These are phyloP conservation scores for Kazachstania sp. DNA, from an alignment of 1,139 yeast genomes.

Conservation along the genomic window DNA sequence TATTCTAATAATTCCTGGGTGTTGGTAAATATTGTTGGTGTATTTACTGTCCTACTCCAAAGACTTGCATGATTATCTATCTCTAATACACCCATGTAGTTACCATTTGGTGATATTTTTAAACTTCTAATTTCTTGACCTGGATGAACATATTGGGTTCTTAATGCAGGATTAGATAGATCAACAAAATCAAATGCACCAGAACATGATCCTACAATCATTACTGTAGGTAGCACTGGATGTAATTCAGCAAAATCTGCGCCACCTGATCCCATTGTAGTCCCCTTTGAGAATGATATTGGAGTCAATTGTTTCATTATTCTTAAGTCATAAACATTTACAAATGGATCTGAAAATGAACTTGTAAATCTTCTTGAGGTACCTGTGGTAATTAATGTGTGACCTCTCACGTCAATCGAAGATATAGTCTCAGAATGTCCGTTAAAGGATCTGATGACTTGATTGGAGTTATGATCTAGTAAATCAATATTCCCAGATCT, in stretches of 20 bases:
- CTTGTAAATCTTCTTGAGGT: slow-evolving; percentile 51
- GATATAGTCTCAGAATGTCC: slow-evolving; percentile 74
- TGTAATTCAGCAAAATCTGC: slow-evolving; percentile 79
- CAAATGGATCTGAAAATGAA: slow-evolving; percentile 65
- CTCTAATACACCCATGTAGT: slow-evolving; percentile 63
- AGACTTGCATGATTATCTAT: slow-evolving; percentile 55
- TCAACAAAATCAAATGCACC: slow-evolving; percentile 88
- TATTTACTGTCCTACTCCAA: slow-evolving; percentile 43
- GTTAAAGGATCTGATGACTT: slow-evolving; percentile 50
- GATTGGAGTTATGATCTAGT: slow-evolving; percentile 57
- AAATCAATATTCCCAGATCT: slow-evolving; percentile 64
- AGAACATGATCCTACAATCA: slow-evolving; percentile 60
- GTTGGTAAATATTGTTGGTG: slow-evolving; percentile 32
- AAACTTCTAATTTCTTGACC: slow-evolving; percentile 46
- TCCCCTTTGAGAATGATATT: slow-evolving; percentile 48
- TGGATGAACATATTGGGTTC: slow-evolving; percentile 53
- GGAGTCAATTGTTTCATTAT: slow-evolving; percentile 71
- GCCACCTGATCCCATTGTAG: slow-evolving; percentile 53
- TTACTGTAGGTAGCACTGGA: slow-evolving; percentile 75
- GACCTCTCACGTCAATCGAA: slow-evolving; percentile 70
- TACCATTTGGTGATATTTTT: slow-evolving; percentile 74
- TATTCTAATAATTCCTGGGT: slow-evolving; percentile 32
- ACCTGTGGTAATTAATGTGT: slow-evolving; percentile 76
- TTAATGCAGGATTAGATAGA: slow-evolving; percentile 60
- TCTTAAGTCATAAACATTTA: slow-evolving; percentile 73